Evolutionary conservation across 2,329 filamentous ascomycete species (phyloP), one percentile per base, ranked within the genome.

Genomic region (Gnomoniopsis smithogilvyi): DNA sequence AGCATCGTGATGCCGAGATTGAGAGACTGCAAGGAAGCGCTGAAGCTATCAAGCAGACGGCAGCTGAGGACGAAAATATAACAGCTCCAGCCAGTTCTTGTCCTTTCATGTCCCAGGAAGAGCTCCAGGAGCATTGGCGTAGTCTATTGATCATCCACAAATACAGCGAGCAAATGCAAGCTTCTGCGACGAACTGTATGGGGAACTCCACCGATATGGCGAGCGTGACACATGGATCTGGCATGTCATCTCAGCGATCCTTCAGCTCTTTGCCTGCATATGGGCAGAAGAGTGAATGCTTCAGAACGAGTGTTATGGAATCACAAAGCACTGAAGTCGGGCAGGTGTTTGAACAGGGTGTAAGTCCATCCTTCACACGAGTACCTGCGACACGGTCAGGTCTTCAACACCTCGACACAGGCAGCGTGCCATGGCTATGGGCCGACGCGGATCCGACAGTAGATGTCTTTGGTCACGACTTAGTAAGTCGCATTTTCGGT

Each of bases 1-100:
- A 61, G 15, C 73, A 78, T 59, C 73, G 77, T 3, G 67, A 69
- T 1, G 59, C 63, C 0, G 75, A 79, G 65, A 60, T 78, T 2
- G 60, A 63, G 30, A 64, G 72, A 11, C 63, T 79, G 24, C 68
- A 69, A 0, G 53, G 51, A 1, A 66, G 77, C 46, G 21, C 62
- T 1, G 51, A 36, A 0, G 67, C 65, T 1, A 68, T 70, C 2
- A 63, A 64, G 2, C 33, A 56, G 10, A 62, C 76, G 1, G 73
- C 74, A 33, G 54, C 54, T 3, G 61, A 66, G 1, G 75, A 76
- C 51, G 41, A 60, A 1, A 50, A 51, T 0, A 62, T 70, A 0
- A 64, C 67, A 0, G 59, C 63, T 1, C 73, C 73, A 0, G 63
- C 63, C 0, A 74, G 70, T 34, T 62, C 68, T 0, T 71, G 69